Percentiles rank a stretch among this genome's conserved stretches.
phyloP scores from a whole-genome alignment of 169 alveolate genomes.

The Eimeria tenella region DNA sequence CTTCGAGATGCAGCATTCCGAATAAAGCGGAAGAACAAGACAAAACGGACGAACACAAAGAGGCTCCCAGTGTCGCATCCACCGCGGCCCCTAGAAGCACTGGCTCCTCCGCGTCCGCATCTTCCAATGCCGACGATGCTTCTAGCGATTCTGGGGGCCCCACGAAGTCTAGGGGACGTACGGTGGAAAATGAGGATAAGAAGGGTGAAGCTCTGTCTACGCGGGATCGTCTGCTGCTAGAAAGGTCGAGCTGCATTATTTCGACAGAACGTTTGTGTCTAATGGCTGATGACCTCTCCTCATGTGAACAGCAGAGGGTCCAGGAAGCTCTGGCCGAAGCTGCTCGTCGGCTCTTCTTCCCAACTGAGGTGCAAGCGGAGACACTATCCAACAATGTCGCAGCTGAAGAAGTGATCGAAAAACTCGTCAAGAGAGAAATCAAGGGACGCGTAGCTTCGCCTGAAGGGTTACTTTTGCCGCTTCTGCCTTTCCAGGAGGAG shows the following conservation, averaged over 20 bases:
- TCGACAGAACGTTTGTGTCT: conserved; percentile 44
- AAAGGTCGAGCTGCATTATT: conserved; percentile 47
- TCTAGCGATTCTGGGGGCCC: not conserved
- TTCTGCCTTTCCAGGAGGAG: conserved; percentile 86
- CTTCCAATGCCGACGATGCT: conserved; percentile 29
- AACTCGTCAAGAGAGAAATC: conserved; percentile 52
- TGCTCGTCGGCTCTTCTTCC: conserved; percentile 46
- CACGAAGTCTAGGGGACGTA: not conserved
- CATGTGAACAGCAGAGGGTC: conserved; percentile 30
- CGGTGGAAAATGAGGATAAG: not conserved
- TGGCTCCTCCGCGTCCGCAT: conserved; percentile 51
- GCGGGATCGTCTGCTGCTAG: conserved; percentile 53
- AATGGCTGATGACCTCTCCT: conserved; percentile 20
- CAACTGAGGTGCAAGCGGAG: conserved; percentile 63
- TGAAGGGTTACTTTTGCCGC: conserved; percentile 73
- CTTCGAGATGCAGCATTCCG: not conserved
- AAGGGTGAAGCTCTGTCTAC: conserved; percentile 15
- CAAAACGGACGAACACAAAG: not conserved
- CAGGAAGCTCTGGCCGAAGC: conserved; percentile 43
- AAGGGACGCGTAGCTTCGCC: conserved; percentile 74
- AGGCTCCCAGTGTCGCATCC: conserved; percentile 30
- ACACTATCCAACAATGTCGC: not conserved
- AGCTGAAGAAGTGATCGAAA: conserved; percentile 35
- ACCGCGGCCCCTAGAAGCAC: conserved; percentile 6
- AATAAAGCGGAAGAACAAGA: not conserved